phyloP scores from a whole-genome alignment of 2,329 filamentous ascomycete genomes.

The Aspergillus thermomutatus region DNA sequence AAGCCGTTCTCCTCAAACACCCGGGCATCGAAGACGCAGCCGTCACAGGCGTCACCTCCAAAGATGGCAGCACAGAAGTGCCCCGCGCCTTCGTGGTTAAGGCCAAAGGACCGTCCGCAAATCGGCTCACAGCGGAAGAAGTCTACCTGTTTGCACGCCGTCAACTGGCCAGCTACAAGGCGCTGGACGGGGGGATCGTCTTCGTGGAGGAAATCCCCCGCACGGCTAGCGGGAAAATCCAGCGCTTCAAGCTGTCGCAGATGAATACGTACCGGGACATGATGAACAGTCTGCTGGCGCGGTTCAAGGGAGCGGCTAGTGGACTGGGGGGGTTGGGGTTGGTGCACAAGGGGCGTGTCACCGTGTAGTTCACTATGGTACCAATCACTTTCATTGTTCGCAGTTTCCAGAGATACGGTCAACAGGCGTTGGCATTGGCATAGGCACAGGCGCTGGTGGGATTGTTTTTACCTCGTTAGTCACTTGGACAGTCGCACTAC shows the following conservation, averaged over 20 bases:
- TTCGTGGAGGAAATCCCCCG: constrained; percentile 50
- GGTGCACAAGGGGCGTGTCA: constrained; percentile 20
- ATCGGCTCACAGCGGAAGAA: constrained; percentile 36
- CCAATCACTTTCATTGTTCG: not conserved
- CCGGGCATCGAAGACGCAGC: constrained; percentile 45
- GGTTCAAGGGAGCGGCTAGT: constrained; percentile 16
- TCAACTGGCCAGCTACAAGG: constrained; percentile 48
- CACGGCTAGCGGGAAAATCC: constrained; percentile 50
- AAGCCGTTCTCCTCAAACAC: constrained; percentile 44
- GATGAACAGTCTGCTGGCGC: constrained; percentile 28
- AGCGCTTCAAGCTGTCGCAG: constrained; percentile 39
- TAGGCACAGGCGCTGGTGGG: not conserved
- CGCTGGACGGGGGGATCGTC: constrained; percentile 45
- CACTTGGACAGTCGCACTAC: not conserved
- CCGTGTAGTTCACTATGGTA: constrained; percentile 11
- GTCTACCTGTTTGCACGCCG: constrained; percentile 41
- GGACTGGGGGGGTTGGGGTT: constrained; percentile 20
- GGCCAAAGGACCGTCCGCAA: constrained; percentile 16
- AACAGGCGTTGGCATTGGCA: not conserved
- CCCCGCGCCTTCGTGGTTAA: constrained; percentile 48
- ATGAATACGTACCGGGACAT: constrained; percentile 40
- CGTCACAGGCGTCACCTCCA: constrained; percentile 43
- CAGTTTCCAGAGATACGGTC: not conserved
- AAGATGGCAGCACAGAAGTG: constrained; percentile 33
- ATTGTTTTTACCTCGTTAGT: not conserved